phyloP scores from a whole-genome alignment of 2,329 filamentous ascomycete species.

The Zalaria obscura region DNA sequence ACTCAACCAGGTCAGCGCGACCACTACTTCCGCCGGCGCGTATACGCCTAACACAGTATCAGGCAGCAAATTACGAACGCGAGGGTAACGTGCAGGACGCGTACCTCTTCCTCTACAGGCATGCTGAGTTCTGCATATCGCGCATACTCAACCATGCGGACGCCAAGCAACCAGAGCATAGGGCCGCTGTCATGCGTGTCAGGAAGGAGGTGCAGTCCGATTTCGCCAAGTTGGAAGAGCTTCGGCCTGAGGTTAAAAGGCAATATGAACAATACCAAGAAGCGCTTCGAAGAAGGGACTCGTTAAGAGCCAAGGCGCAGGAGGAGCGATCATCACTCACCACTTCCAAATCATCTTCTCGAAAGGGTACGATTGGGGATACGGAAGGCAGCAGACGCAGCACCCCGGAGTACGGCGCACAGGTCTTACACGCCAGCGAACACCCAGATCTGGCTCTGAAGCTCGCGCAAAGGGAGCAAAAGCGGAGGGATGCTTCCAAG shows the following conservation, averaged over 20 bases:
- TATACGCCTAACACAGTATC: constrained; percentile 14
- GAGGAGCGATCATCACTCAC: not conserved
- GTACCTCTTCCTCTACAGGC: constrained; percentile 82
- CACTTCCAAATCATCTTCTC: not conserved
- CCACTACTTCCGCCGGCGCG: constrained; percentile 15
- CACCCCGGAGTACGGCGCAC: not conserved
- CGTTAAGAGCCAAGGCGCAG: constrained; percentile 11
- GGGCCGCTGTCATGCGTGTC: constrained; percentile 38
- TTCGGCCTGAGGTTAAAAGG: constrained; percentile 65
- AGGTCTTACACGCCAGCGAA: constrained; percentile 49
- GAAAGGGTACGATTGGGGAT: no score
- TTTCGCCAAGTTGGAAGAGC: constrained; percentile 55
- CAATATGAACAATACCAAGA: constrained; percentile 56
- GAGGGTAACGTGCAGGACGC: constrained; percentile 81
- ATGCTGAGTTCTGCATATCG: constrained; percentile 70
- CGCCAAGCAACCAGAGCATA: constrained; percentile 48
- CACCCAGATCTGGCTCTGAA: constrained; percentile 64
- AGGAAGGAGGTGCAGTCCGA: constrained; percentile 50
- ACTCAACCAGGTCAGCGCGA: constrained; percentile 54
- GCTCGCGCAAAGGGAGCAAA: constrained; percentile 59
- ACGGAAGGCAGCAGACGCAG: no score
- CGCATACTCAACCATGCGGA: constrained; percentile 65
- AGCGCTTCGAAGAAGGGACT: constrained; percentile 26
- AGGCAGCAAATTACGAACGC: constrained; percentile 73
- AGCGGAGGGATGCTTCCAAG: constrained; percentile 40